Evolutionary conservation across 495 filamentous ascomycete species (phyloP).

Genomic region (Apodospora peruviana): DNA sequence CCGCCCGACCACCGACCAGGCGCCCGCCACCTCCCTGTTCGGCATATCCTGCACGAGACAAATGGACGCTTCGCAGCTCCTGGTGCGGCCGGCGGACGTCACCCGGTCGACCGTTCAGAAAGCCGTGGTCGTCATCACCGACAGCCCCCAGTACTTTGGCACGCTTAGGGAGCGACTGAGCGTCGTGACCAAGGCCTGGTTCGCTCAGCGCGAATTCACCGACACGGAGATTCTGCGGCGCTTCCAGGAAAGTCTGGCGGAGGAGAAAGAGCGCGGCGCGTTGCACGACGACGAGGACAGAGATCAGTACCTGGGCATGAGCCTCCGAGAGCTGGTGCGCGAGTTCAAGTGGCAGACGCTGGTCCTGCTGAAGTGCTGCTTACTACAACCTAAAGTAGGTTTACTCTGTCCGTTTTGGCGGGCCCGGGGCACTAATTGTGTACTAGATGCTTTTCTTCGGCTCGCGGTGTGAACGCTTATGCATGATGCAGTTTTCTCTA

Average conservation of each 20-base stretch:
- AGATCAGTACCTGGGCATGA: conserved; percentile 89
- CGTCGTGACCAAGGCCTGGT: conserved; percentile 92
- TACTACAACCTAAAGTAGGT: conserved; percentile 88
- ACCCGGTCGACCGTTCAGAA: conserved; percentile 96
- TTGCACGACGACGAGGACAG: conserved; percentile 64
- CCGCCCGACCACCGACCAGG: conserved; percentile 51
- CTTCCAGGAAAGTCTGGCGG: conserved; percentile 83
- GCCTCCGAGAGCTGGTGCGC: conserved; percentile 83
- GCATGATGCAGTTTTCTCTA: conserved; percentile 97
- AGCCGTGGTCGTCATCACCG: conserved; percentile 93
- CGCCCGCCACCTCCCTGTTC: conserved; percentile 79
- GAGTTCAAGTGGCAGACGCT: conserved; percentile 92
- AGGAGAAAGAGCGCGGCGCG: conserved; percentile 55
- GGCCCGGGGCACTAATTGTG: too few species aligned
- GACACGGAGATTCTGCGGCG: conserved; percentile 55
- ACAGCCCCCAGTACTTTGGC: conserved; percentile 76
- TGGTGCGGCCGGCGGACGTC: conserved; percentile 77
- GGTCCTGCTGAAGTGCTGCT: conserved; percentile 85
- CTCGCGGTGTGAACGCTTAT: conserved; percentile 84
- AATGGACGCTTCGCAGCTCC: conserved; percentile 70
- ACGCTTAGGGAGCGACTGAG: conserved; percentile 77
- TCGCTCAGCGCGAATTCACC: conserved; percentile 78
- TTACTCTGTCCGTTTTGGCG: too few species aligned
- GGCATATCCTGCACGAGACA: conserved; percentile 94
- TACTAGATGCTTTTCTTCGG: conserved; percentile 99